Conservation (phyloP, 2,329 filamentous ascomycete genomes). For the Aspergillus fischeri region DNA sequence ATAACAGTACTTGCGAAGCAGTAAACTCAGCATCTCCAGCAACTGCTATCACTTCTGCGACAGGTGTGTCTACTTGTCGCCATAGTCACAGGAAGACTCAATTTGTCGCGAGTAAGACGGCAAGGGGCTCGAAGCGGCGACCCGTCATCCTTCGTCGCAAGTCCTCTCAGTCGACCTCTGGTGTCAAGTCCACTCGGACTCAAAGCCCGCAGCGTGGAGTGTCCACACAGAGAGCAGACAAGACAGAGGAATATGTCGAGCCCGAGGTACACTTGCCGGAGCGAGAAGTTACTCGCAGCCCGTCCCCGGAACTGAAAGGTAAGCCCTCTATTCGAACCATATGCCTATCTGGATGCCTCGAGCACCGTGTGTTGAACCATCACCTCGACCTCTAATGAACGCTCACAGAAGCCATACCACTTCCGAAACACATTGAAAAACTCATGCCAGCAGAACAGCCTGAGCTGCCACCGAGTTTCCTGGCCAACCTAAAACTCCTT, state of each 20-base stretch:
- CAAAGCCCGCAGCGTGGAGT: constrained; percentile 10
- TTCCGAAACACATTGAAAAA: background rate
- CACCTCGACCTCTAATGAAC: background rate
- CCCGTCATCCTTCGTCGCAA: constrained; percentile 32
- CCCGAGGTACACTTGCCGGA: background rate
- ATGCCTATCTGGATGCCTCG: background rate
- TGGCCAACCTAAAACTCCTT: constrained; percentile 10
- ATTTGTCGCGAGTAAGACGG: constrained; percentile 23
- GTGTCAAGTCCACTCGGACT: constrained; percentile 8
- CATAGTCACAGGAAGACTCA: constrained; percentile 25
- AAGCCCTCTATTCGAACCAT: background rate
- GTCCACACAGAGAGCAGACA: constrained; percentile 3
- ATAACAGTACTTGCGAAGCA: constrained; percentile 23
- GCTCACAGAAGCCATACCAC: background rate
- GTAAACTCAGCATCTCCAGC: constrained; percentile 23
- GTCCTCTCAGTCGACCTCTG: constrained; percentile 31
- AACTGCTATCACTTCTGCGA: constrained; percentile 13
- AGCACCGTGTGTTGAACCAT: no score
- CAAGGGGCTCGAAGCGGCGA: constrained; percentile 25
- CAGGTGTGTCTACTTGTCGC: constrained; percentile 8
- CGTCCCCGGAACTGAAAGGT: background rate
- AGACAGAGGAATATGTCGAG: background rate
- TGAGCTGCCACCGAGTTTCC: constrained; percentile 8
- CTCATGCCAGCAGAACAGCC: background rate
- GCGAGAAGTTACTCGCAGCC: no score